These are phyloP conservation scores for Candida wancherniae DNA, from an alignment of 805 yeast genomes.

Conservation along the genomic window DNA sequence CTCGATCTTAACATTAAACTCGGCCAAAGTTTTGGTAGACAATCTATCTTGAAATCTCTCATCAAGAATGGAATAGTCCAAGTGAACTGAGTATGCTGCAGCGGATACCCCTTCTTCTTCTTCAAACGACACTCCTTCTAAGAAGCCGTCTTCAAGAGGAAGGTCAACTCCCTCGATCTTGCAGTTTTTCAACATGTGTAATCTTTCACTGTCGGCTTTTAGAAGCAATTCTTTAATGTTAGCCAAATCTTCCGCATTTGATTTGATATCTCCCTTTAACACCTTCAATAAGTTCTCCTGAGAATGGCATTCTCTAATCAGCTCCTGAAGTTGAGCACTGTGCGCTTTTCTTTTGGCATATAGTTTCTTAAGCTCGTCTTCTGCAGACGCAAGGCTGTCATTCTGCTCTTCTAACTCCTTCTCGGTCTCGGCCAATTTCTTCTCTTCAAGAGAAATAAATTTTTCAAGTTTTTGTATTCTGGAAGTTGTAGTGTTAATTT, in stretches of 20 bases:
- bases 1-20: conserved; percentile 29
- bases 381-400: conserved; percentile 38
- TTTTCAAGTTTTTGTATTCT: conserved; percentile 42
- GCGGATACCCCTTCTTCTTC: conserved; percentile 36
- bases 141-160: conserved; percentile 58
- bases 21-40: conserved; percentile 36
- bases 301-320: too few relatives aligned
- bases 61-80: conserved; percentile 50
- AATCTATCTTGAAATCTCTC: conserved; percentile 39
- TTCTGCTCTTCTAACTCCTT: conserved; percentile 27
- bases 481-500: conserved; percentile 42
- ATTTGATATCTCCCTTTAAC: conserved; percentile 26
- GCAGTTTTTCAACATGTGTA: conserved; percentile 61
- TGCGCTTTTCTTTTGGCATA: too few relatives aligned
- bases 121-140: conserved; percentile 59
- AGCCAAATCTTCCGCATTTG: conserved; percentile 29
- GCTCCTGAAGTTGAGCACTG: too few relatives aligned
- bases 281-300: conserved; percentile 38
- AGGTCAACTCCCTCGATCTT: conserved; percentile 64
- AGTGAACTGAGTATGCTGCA: conserved; percentile 43
- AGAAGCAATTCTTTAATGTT: conserved; percentile 50
- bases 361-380: too few relatives aligned
- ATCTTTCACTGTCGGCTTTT: conserved; percentile 50
- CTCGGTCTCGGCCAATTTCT: conserved; percentile 24
- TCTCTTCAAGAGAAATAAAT: conserved; percentile 24